Percentiles rank a stretch among this genome's conserved stretches.
These are phyloP conservation scores for Orbilia ellipsospora DNA, from an alignment of 2,329 filamentous ascomycete genomes.

Conservation along the genomic window DNA sequence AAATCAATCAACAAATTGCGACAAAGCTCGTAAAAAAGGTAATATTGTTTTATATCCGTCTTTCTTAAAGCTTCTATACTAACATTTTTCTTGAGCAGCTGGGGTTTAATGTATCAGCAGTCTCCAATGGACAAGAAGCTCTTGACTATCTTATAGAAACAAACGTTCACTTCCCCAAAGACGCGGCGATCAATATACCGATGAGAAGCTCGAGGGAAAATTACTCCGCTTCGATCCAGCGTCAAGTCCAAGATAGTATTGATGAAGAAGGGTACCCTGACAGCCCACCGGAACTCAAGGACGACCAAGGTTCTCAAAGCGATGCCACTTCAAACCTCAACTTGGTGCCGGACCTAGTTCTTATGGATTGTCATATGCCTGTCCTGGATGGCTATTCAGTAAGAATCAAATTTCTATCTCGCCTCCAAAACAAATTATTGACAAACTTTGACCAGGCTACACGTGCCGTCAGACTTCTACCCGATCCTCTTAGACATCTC, in stretches of 20 bases:
- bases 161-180: constrained; percentile 59
- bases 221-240: constrained; percentile 44
- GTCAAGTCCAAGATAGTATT: constrained; percentile 68
- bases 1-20: constrained; percentile 80
- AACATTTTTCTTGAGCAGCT: constrained; percentile 16
- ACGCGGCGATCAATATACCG: constrained; percentile 21
- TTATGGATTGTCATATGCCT: constrained; percentile 67
- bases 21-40: constrained; percentile 79
- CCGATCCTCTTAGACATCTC: constrained; percentile 66
- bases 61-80: constrained; percentile 63
- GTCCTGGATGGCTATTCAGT: constrained; percentile 52
- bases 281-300: not conserved
- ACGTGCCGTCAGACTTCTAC: constrained; percentile 63
- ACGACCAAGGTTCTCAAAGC: not conserved
- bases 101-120: constrained; percentile 42
- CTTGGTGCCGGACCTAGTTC: constrained; percentile 75
- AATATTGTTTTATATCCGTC: constrained; percentile 77
- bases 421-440: not conserved
- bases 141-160: constrained; percentile 76
- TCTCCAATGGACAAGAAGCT: constrained; percentile 73
- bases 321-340: constrained; percentile 19
- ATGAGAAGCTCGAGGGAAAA: constrained; percentile 59
- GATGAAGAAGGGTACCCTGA: constrained; percentile 65
- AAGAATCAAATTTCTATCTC: not conserved
- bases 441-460: constrained; percentile 30